Conservation (phyloP, 495 filamentous ascomycete genomes). For the Annulohypoxylon stygium region DNA sequence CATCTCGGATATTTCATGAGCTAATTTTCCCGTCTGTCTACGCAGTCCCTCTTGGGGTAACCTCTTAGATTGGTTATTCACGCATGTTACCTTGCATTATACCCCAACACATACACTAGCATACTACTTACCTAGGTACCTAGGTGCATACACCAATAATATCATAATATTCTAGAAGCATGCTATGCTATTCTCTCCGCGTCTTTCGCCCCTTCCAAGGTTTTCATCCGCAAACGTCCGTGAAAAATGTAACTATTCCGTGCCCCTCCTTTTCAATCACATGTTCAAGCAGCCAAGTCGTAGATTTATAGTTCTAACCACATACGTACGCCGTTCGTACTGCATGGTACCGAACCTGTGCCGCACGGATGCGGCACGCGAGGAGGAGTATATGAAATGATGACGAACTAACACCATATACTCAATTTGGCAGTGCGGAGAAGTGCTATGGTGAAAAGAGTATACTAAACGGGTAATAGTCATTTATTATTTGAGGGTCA, state of each 20-base stretch:
- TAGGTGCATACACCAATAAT: not conserved
- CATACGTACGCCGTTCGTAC: not conserved
- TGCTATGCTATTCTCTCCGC: not conserved
- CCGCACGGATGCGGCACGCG: conserved; percentile 1
- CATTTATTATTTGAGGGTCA: not conserved
- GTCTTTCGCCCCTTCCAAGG: not conserved
- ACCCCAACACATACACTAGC: not conserved
- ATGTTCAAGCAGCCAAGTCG: not conserved
- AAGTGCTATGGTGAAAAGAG: not conserved
- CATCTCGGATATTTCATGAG: not conserved
- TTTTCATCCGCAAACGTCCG: conserved; percentile 1
- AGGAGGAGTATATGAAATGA: not conserved
- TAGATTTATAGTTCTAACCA: conserved; percentile 12
- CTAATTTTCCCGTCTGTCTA: not conserved
- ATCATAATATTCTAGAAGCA: not conserved
- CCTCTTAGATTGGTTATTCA: conserved; percentile 5
- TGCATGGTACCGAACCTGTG: conserved; percentile 1
- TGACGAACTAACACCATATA: not conserved
- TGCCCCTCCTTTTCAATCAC: not conserved
- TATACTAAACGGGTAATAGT: not conserved
- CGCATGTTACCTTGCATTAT: conserved; percentile 1
- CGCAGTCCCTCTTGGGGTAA: not conserved
- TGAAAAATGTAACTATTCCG: conserved; percentile 5
- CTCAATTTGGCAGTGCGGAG: not conserved
- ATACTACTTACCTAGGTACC: not conserved